Base-by-base conservation (phyloP, 768 basidiomycete species). In the Tylopilus rubrobrunneus region DNA sequence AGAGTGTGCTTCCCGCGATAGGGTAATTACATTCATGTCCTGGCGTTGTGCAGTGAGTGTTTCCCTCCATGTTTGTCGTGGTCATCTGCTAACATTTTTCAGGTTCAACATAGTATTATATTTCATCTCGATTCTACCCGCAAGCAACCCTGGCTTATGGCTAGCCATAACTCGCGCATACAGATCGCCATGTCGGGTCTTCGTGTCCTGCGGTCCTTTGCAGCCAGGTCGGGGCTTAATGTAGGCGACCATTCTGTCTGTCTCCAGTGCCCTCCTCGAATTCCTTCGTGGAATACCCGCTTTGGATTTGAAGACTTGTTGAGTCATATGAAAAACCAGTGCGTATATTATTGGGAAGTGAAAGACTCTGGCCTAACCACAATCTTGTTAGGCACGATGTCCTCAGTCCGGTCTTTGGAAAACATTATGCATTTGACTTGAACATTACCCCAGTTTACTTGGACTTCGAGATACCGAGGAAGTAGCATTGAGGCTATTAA, bases 281-380 rank as follows among this genome's bases (percentile, higher is more conserved):
- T 67, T 43, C 64, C 65, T 31, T 69, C 65, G 31, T 67, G 67
- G 66, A 53, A 48, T 29, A 58, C 67, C 25, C 57, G 52, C 8
- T 57, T 61, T 29, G 62, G 67, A 12, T 44, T 43, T 2, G 39
- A 21, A n/a, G 54, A 56, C 44, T 25, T 67, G 41, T 23, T 59
- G 17, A 28, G 15, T 51, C 65, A 67, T 25, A 57, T 68, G 42
- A 52, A 56, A 33, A 42, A 56, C 17, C 49, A 33, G 65, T 67
- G 17, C 19, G 64, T 66, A 42, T 27, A 17, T 17, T 28, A 12
- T 34, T 42, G 15, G 29, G 27, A 46, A 36, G 28, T 36, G 46
- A 45, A 25, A 51, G 33, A 21, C 10, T 9, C 21, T 15, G 12
- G 21, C 39, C 42, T 23, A 27, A 45, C 27, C 7, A 40, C 25